Percentiles rank a stretch among this genome's conserved stretches.
Evolutionary conservation across 1,284 basidiomycete genomes (phyloP).

Genomic region (Ganoderma leucocontextum): DNA sequence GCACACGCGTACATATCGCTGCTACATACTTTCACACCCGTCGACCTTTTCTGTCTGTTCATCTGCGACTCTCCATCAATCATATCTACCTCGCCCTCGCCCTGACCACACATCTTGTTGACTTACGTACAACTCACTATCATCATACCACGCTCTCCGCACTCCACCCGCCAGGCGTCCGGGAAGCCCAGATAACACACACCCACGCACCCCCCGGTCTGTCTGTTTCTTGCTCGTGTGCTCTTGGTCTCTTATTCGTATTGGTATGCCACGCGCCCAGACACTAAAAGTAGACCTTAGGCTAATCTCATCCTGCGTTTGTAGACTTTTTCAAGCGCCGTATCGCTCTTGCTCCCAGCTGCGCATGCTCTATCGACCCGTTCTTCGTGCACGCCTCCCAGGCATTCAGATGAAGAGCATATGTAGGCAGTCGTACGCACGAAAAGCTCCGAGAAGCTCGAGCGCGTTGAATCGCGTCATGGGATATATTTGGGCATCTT

Average conservation of each 20-base stretch:
- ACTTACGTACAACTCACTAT: constrained; percentile 8
- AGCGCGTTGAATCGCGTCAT: no score
- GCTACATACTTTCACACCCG: not conserved
- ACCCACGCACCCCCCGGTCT: not conserved
- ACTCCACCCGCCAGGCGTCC: not conserved
- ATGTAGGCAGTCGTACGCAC: not conserved
- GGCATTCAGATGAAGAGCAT: not conserved
- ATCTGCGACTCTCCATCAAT: not conserved
- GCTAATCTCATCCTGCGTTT: constrained; percentile 9
- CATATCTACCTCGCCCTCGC: not conserved
- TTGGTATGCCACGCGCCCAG: not conserved
- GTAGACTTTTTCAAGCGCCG: not conserved
- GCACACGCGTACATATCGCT: constrained; percentile 9
- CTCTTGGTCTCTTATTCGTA: constrained; percentile 4
- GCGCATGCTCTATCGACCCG: not conserved
- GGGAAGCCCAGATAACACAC: not conserved
- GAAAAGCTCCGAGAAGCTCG: not conserved
- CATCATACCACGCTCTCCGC: not conserved
- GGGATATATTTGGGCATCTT: no score
- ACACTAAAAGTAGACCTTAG: constrained; percentile 17
- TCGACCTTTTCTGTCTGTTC: not conserved
- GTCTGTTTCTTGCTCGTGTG: not conserved
- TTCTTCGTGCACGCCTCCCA: not conserved
- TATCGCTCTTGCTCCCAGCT: not conserved
- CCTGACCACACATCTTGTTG: not conserved